Conservation (phyloP, 257 asterid genomes). For the Euphrasia confusa region DNA sequence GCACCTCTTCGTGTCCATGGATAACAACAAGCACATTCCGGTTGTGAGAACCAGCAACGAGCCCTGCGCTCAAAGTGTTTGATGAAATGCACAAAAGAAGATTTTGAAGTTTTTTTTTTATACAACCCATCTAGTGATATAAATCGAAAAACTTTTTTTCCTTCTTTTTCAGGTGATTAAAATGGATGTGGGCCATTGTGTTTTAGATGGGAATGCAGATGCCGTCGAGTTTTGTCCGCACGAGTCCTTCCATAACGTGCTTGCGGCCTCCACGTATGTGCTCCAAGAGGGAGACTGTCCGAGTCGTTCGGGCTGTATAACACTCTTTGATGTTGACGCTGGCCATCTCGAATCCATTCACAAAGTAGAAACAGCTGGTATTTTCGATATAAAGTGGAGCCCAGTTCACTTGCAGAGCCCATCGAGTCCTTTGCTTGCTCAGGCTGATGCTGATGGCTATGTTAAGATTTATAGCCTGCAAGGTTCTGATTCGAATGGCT, state of each 20-base stretch:
- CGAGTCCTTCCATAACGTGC: constrained; percentile 48
- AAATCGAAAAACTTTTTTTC: not conserved
- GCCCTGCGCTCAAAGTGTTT: constrained; percentile 27
- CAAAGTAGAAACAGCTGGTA: constrained; percentile 60
- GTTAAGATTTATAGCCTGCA: constrained; percentile 55
- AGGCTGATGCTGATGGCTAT: constrained; percentile 94
- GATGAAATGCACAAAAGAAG: too few species aligned
- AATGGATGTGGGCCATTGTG: constrained; percentile 61
- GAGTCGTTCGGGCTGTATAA: constrained; percentile 66
- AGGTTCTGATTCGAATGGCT: constrained; percentile 28
- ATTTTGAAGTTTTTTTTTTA: too few species aligned
- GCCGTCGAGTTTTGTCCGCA: constrained; percentile 94
- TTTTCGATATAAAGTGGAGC: constrained; percentile 90
- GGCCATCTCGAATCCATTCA: constrained; percentile 49
- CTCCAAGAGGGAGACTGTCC: constrained; percentile 84
- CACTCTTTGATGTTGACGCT: constrained; percentile 56
- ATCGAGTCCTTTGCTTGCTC: constrained; percentile 65
- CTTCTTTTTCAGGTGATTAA: not conserved
- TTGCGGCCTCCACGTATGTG: constrained; percentile 91
- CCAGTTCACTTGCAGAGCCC: constrained; percentile 28
- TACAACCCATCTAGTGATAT: too few species aligned
- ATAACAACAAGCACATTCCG: constrained; percentile 73
- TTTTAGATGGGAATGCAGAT: constrained; percentile 84
- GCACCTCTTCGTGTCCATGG: constrained; percentile 74
- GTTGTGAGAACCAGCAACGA: constrained; percentile 79